phyloP scores from a whole-genome alignment of 169 alveolate genomes.

The Plasmodium relictum region DNA sequence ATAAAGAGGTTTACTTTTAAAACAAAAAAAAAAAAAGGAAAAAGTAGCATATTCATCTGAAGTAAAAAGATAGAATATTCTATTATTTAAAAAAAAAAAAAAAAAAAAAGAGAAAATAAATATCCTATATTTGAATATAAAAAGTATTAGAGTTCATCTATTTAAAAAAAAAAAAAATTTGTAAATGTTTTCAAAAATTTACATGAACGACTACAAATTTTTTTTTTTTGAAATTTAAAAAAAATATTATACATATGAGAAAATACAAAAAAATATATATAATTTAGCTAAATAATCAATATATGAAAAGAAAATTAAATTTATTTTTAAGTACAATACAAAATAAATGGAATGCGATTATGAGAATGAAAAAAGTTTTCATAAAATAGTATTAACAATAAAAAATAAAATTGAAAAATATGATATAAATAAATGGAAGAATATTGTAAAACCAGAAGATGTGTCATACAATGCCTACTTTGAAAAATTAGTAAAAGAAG shows the following conservation, averaged over 20 bases:
- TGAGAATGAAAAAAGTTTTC: constrained; percentile 40
- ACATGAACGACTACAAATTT: too few species aligned
- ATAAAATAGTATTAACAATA: constrained; percentile 50
- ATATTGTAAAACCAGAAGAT: constrained; percentile 70
- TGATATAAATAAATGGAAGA: constrained; percentile 60
- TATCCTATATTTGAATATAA: neutral
- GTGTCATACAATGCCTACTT: constrained; percentile 40
- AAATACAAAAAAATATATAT: too few species aligned
- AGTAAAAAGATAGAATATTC: neutral
- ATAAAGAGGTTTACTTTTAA: too few species aligned
- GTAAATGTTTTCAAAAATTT: neutral
- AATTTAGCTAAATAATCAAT: too few species aligned
- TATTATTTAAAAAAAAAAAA: neutral
- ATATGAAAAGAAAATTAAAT: neutral
- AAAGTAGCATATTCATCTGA: too few species aligned
- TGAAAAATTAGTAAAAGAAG: constrained; percentile 19
- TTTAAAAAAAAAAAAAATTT: neutral
- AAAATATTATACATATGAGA: neutral
- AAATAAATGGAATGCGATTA: constrained; percentile 57
- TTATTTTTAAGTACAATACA: neutral
- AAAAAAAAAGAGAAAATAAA: neutral
- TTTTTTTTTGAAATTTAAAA: neutral
- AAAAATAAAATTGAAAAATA: constrained; percentile 64
- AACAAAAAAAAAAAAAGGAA: too few species aligned
- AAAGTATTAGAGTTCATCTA: neutral